Conservation (phyloP, 306 rosid genomes). For the Lathyrus oleraceus region DNA sequence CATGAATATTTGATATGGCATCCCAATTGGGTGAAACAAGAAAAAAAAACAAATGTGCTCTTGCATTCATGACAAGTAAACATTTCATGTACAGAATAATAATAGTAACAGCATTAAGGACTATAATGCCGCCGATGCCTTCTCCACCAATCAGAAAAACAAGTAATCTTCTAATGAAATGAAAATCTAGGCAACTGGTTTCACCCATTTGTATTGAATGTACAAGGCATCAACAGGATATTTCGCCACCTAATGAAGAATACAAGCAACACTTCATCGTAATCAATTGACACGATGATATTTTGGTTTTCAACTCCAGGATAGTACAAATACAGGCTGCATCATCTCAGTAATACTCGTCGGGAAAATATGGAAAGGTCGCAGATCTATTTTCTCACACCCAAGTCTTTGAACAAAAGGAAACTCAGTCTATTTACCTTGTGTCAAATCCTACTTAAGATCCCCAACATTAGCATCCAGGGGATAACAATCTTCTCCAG, state of each 20-base stretch:
- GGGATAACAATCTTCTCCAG: slow-evolving; percentile 31
- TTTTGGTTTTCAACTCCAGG: slow-evolving; percentile 34
- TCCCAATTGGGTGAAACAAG: background rate
- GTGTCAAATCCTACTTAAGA: slow-evolving; percentile 32
- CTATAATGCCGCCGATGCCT: slow-evolving; percentile 38
- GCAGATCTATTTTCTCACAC: slow-evolving; percentile 23
- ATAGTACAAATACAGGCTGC: slow-evolving; percentile 31
- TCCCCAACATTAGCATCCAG: slow-evolving; percentile 33
- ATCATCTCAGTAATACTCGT: slow-evolving; percentile 34
- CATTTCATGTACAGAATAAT: slow-evolving; percentile 46
- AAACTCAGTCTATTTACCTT: slow-evolving; percentile 34
- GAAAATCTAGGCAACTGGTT: slow-evolving; percentile 53
- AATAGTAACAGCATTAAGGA: slow-evolving; percentile 43
- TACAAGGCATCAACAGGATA: slow-evolving; percentile 59
- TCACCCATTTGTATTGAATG: slow-evolving; percentile 56
- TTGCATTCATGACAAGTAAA: slow-evolving; percentile 25
- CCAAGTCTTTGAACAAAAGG: slow-evolving; percentile 32
- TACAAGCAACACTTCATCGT: slow-evolving; percentile 42
- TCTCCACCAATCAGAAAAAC: slow-evolving; percentile 46
- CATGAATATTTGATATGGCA: background rate
- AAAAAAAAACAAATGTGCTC: slow-evolving; percentile 1
- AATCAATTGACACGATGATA: slow-evolving; percentile 32
- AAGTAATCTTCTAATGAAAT: slow-evolving; percentile 40
- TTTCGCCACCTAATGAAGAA: slow-evolving; percentile 41
- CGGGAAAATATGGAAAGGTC: slow-evolving; percentile 31